Evolutionary conservation across 257 asterid species (phyloP).

Genomic region (Rhazya stricta): DNA sequence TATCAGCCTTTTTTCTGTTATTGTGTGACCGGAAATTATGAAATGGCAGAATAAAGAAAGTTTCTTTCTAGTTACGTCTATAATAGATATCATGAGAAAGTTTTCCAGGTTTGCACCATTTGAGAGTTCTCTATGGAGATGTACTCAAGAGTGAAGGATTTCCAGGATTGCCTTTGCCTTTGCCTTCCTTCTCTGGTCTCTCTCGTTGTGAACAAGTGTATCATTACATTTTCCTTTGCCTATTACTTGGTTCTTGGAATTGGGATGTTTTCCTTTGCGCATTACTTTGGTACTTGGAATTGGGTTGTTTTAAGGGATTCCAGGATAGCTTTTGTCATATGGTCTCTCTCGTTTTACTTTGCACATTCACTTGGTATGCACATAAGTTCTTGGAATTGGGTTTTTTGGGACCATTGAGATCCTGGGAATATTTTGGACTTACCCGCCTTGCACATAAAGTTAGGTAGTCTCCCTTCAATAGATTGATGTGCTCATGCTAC

Average conservation of each 20-base stretch:
- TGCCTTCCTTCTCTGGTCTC: not conserved
- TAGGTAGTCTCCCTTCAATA: not conserved
- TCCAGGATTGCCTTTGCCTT: not conserved
- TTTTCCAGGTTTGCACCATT: not conserved
- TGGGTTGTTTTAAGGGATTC: too few relatives aligned
- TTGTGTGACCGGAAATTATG: too few relatives aligned
- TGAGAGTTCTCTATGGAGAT: not conserved
- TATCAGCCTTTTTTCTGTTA: not conserved
- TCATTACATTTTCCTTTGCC: not conserved
- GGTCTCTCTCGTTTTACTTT: not conserved
- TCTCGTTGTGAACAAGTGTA: not conserved
- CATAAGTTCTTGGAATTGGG: not conserved
- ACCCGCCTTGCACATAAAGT: not conserved
- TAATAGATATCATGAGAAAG: not conserved
- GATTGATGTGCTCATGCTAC: not conserved
- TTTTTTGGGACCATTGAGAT: not conserved
- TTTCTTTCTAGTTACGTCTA: not conserved
- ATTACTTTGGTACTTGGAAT: too few relatives aligned
- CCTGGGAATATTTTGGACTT: not conserved
- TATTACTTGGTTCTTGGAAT: not conserved
- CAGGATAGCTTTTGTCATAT: not conserved
- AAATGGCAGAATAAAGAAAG: not conserved
- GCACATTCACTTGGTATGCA: not conserved
- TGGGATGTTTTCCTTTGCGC: too few relatives aligned
- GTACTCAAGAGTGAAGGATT: not conserved